These are phyloP conservation scores for Botrytis fabae DNA, from an alignment of 2,329 filamentous ascomycete genomes.

Conservation along the genomic window DNA sequence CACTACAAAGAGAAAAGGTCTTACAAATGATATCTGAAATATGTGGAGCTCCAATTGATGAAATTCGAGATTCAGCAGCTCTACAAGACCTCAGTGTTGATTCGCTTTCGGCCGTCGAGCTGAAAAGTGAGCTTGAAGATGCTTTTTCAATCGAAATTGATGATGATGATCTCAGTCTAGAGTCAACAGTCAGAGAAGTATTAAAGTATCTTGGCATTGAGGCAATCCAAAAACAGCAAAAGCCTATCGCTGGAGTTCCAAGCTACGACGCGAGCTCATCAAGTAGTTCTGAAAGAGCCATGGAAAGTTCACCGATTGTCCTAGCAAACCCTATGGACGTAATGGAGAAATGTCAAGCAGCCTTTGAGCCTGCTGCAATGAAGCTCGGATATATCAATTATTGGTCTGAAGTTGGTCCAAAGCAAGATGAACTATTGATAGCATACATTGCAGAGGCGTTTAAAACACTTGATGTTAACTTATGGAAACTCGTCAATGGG, in stretches of 20 bases:
- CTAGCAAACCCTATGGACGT: neutral
- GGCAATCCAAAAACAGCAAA: neutral
- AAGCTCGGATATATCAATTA: constrained; percentile 10
- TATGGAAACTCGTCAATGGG: constrained; percentile 30
- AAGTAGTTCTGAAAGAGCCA: too few species aligned
- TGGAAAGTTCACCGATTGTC: neutral
- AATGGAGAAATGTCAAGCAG: neutral
- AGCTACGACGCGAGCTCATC: too few species aligned
- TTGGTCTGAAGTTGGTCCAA: constrained; percentile 3
- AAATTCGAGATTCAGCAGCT: neutral
- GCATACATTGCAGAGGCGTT: constrained; percentile 41
- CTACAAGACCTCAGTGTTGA: constrained; percentile 14
- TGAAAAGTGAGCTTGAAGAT: constrained; percentile 6
- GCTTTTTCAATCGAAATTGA: neutral
- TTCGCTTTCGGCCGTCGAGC: constrained; percentile 4
- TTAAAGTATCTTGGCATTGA: neutral
- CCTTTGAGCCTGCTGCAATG: constrained; percentile 1
- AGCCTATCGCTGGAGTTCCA: neutral
- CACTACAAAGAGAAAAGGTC: neutral
- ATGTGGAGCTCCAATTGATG: neutral
- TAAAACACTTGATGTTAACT: constrained; percentile 33
- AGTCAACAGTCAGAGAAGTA: constrained; percentile 10
- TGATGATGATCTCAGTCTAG: constrained; percentile 1
- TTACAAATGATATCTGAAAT: neutral
- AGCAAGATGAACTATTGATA: constrained; percentile 6